Base-by-base conservation (phyloP, 1,284 basidiomycete genomes). In the Papiliotrema terrestris region DNA sequence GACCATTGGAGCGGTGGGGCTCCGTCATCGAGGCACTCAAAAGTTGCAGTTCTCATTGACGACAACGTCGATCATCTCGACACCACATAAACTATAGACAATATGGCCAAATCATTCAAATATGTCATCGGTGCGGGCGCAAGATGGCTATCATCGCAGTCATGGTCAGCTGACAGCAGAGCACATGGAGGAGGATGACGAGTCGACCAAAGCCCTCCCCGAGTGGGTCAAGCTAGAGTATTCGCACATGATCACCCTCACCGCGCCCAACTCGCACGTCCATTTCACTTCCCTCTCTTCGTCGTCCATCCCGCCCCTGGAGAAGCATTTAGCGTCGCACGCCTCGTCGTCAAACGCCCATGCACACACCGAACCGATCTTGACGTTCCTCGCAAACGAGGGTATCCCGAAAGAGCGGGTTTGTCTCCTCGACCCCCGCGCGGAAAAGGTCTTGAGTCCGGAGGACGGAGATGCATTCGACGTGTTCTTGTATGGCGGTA, bases 151-250 rank as follows among this genome's bases (percentile, higher is more conserved):
- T n/a, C n/a, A n/a, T n/a, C n/a, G n/a, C 44, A 26, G 14, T 45
- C 41, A 55, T 19, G 52, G 23, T 42, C 54, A 51, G 53, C 54
- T 43, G 17, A 41, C 19, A 1, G 4, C 64, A 93, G 92, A 96
- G 67, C 92, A 96, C 71, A 94, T 95, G 91, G 93, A 97, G 71
- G 88, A 92, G 55, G 92, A 95, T 71, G 92, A 95, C 60, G 81
- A 83, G 45, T 82, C 81, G 5, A 80, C 84, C 2, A 84, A 82
- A 61, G 68, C 78, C 6, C 71, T 82, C 20, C 93, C 93, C 11
- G 86, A 85, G 44, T 96, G 93, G 93, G 92, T 95, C 39, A 66
- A 87, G 64, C 82, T 93, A 41, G 91, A 94, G 79, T 72, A 73
- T 61, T 61, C 67, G 6, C 91, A 96, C 71, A 95, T 95, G 91